These are phyloP conservation scores for Cercophora scortea DNA, from an alignment of 495 filamentous ascomycete genomes.

Conservation along the genomic window DNA sequence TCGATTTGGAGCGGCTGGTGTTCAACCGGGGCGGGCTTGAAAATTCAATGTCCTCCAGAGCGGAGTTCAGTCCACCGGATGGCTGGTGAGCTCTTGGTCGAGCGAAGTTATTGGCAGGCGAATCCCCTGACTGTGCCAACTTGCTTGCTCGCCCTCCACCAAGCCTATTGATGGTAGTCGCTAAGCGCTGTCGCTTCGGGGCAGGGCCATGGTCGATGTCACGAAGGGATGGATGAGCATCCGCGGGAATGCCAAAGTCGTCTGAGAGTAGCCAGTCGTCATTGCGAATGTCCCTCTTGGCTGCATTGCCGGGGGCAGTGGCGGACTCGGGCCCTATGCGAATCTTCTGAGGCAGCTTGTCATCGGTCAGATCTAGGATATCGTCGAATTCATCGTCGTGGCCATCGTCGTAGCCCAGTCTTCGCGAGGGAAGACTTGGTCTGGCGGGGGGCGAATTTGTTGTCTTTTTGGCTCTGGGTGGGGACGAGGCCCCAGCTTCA, in stretches of 20 bases:
- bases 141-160: neutral
- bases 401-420: neutral
- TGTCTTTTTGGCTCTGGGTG: neutral
- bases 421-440: neutral
- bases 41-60: neutral
- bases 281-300: neutral
- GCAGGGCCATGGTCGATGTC: neutral
- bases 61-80: neutral
- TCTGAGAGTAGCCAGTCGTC: too few relatives aligned
- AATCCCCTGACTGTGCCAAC: neutral
- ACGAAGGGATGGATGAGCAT: too few relatives aligned
- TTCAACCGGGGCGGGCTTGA: neutral
- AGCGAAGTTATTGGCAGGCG: too few relatives aligned
- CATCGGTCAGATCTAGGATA: neutral
- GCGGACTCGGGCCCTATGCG: neutral
- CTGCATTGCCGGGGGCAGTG: neutral
- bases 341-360: neutral
- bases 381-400: neutral
- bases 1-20: too few relatives aligned
- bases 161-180: constrained; percentile 2
- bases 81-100: too few relatives aligned
- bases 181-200: constrained; percentile 18
- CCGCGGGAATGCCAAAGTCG: too few relatives aligned
- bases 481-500: neutral
- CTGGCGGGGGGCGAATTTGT: neutral